Evolutionary conservation across 441 rosid genomes (phyloP).

Genomic region (Brassica hybrid): DNA sequence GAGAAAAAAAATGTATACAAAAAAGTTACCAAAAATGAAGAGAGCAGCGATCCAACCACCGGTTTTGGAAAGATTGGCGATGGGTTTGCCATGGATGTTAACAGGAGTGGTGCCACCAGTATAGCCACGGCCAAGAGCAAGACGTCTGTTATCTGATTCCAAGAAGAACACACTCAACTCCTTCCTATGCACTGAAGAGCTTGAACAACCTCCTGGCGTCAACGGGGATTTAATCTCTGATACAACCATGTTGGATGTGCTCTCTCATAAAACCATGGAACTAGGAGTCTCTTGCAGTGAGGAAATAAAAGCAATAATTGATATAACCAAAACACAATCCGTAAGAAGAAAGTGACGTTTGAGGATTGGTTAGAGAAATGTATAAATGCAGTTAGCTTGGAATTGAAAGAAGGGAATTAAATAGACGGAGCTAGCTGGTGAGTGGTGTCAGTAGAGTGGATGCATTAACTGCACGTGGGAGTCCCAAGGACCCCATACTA

Average conservation of each 20-base stretch:
- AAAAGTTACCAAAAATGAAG: constrained; percentile 78
- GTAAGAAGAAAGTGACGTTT: constrained; percentile 31
- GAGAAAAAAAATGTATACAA: not conserved
- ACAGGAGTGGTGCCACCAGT: constrained; percentile 92
- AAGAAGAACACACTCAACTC: constrained; percentile 71
- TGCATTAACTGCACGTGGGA: constrained; percentile 42
- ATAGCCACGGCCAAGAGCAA: constrained; percentile 82
- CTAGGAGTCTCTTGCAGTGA: not conserved
- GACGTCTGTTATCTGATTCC: constrained; percentile 83
- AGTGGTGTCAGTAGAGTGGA: constrained; percentile 29
- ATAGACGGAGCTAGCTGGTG: constrained; percentile 44
- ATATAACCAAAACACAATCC: constrained; percentile 16
- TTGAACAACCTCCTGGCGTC: constrained; percentile 46
- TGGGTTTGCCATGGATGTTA: constrained; percentile 80
- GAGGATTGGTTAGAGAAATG: constrained; percentile 40
- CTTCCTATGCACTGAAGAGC: constrained; percentile 57
- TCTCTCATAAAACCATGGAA: constrained; percentile 31
- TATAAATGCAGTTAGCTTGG: constrained; percentile 41
- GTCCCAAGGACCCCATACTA: constrained; percentile 22
- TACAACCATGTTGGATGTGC: constrained; percentile 49
- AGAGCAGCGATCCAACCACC: constrained; percentile 96
- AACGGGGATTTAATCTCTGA: constrained; percentile 73
- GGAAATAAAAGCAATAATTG: not conserved
- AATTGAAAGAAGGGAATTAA: constrained; percentile 36
- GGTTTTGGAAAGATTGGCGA: constrained; percentile 79